phyloP scores from a whole-genome alignment of 1,284 basidiomycete species.

The Malassezia arunalokei region DNA sequence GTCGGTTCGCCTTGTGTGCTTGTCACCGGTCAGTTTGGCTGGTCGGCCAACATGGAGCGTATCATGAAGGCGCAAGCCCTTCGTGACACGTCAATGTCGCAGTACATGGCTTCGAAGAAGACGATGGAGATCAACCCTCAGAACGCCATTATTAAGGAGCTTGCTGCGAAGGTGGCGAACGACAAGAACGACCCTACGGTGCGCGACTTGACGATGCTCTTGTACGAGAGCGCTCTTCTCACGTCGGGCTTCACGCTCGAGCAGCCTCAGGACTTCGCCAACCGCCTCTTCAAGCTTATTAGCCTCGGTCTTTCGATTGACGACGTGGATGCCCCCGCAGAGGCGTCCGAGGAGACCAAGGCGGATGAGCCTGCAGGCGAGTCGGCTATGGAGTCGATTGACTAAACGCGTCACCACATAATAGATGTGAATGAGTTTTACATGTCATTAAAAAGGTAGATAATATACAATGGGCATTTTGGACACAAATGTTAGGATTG shows the following conservation, averaged over 20 bases:
- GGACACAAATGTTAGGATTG: too few species aligned
- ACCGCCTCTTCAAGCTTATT: conserved; percentile 96
- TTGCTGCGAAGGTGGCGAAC: conserved; percentile 83
- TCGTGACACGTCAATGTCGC: conserved; percentile 96
- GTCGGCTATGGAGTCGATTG: conserved; percentile 45
- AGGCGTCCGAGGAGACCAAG: conserved; percentile 19
- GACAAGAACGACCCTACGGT: conserved; percentile 94
- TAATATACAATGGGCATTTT: too few species aligned
- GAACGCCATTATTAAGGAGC: conserved; percentile 91
- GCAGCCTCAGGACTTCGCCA: conserved; percentile 84
- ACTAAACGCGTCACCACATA: conserved; percentile 20
- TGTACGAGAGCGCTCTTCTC: conserved; percentile 89
- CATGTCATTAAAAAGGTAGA: not conserved
- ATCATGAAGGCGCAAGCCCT: conserved; percentile 99
- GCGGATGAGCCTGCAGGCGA: conserved; percentile 37
- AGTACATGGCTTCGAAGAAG: conserved; percentile 90
- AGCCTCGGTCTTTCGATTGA: conserved; percentile 55
- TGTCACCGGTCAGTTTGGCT: conserved; percentile 96
- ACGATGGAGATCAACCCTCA: conserved; percentile 91
- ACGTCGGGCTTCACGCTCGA: conserved; percentile 70
- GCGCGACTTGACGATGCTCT: conserved; percentile 81
- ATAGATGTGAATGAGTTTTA: too few species aligned
- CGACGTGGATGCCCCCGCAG: conserved; percentile 24
- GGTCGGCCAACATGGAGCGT: conserved; percentile 99
- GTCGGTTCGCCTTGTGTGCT: conserved; percentile 45